Evolutionary conservation across 208 protist species (phyloP).

Genomic region (Wallacemonas collosoma): DNA sequence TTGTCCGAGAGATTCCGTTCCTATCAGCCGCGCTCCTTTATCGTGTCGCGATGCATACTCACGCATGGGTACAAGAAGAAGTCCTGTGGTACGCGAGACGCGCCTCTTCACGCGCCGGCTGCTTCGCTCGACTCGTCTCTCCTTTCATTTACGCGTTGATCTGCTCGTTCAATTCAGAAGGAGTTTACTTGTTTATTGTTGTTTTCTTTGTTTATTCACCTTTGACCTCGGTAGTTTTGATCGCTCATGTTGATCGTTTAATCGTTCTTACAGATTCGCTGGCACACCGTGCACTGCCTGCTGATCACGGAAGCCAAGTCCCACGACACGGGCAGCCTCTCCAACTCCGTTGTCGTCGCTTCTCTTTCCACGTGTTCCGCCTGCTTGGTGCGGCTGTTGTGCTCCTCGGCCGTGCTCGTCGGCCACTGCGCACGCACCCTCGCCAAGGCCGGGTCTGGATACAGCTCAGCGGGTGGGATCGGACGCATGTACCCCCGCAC

Average conservation of each 20-base stretch:
- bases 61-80: too few species aligned
- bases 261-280: not conserved
- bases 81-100: too few species aligned
- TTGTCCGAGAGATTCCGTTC: too few species aligned
- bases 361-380: too few species aligned
- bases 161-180: too few species aligned
- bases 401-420: not conserved
- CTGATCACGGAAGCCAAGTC: slow-evolving; percentile 2
- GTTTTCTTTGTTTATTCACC: slow-evolving; percentile 13
- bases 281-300: slow-evolving; percentile 26
- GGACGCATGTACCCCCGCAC: slow-evolving; percentile 56
- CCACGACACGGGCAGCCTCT: not conserved
- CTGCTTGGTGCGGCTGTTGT: not conserved
- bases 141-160: too few species aligned
- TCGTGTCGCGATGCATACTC: too few species aligned
- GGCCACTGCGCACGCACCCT: not conserved
- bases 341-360: not conserved
- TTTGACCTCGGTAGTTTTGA: slow-evolving; percentile 7
- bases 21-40: too few species aligned
- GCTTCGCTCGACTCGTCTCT: too few species aligned
- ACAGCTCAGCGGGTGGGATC: slow-evolving; percentile 18
- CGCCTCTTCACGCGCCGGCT: too few species aligned
- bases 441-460: not conserved
- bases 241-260: slow-evolving; percentile 4
- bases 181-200: not conserved